A percentile compares a stretch with the other conserved stretches of the same genome.
Conservation (phyloP, 352 stramenopile genomes). For the Phytophthora boehmeriae region DNA sequence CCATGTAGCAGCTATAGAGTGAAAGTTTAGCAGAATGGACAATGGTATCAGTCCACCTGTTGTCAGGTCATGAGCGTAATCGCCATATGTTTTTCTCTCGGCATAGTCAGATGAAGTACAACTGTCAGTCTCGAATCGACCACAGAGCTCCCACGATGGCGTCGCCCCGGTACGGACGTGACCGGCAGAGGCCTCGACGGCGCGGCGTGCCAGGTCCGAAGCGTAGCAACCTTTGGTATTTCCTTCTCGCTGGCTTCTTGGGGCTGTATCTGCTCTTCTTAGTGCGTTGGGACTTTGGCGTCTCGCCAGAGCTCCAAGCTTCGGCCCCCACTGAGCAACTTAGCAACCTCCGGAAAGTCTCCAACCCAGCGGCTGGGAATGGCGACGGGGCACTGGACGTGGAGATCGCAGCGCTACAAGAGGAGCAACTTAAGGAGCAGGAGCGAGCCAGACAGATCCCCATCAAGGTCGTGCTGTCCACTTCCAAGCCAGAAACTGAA, state of each 20-base stretch:
- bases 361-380: constrained; percentile 12
- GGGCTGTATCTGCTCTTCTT: constrained; percentile 39
- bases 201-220: constrained; percentile 12
- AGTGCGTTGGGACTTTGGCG: constrained; percentile 24
- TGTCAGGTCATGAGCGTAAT: not conserved
- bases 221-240: constrained; percentile 21
- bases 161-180: constrained; percentile 29
- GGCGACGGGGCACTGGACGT: constrained; percentile 24
- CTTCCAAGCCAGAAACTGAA: constrained; percentile 1
- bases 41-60: too few species aligned
- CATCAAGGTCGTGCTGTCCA: constrained; percentile 34
- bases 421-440: constrained; percentile 24
- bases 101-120: not conserved
- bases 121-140: not conserved
- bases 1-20: constrained; percentile 10
- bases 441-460: constrained; percentile 27
- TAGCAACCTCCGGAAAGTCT: constrained; percentile 38
- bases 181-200: constrained; percentile 19
- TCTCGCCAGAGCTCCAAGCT: constrained; percentile 17
- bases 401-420: constrained; percentile 18
- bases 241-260: constrained; percentile 27
- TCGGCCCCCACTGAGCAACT: constrained; percentile 29
- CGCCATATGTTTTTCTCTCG: not conserved
- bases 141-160: constrained; percentile 11
- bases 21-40: not conserved